phyloP scores from a whole-genome alignment of 192 early-diverging fungal genomes.

The Coemansia sp. region DNA sequence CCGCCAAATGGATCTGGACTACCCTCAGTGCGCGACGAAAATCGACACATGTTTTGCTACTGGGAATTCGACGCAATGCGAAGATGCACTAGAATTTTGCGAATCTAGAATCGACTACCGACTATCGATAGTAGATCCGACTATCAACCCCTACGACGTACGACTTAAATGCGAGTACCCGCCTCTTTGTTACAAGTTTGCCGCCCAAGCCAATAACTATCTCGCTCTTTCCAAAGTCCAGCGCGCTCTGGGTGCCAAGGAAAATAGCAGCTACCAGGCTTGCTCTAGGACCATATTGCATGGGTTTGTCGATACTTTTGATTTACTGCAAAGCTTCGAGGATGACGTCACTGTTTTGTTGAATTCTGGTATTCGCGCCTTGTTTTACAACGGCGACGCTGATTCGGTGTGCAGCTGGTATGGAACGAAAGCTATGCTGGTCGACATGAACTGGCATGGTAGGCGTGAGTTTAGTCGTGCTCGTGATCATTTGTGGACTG shows the following conservation, averaged over 20 bases:
- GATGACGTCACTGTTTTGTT: slow-evolving; percentile 63
- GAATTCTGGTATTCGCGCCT: slow-evolving; percentile 67
- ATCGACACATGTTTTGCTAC: slow-evolving; percentile 2
- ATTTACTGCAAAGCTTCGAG: slow-evolving; percentile 74
- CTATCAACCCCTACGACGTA: slow-evolving; percentile 90
- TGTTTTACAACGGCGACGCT: slow-evolving; percentile 89
- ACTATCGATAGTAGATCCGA: slow-evolving; percentile 65
- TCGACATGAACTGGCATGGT: slow-evolving; percentile 82
- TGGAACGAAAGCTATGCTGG: slow-evolving; percentile 78
- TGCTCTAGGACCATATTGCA: slow-evolving; percentile 75
- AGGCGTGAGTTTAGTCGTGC: slow-evolving; percentile 66
- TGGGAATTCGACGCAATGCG: not conserved
- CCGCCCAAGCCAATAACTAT: slow-evolving; percentile 66
- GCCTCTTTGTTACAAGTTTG: slow-evolving; percentile 74
- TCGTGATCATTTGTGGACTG: slow-evolving; percentile 71
- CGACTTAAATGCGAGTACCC: slow-evolving; percentile 75
- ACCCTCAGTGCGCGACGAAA: slow-evolving; percentile 5
- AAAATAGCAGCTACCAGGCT: slow-evolving; percentile 56
- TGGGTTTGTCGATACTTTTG: slow-evolving; percentile 72
- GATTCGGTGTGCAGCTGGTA: slow-evolving; percentile 90
- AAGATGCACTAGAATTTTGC: slow-evolving; percentile 58
- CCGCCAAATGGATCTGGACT: slow-evolving; percentile 58
- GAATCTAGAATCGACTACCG: slow-evolving; percentile 64
- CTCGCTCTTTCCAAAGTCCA: slow-evolving; percentile 70
- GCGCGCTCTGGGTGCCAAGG: slow-evolving; percentile 64